These are phyloP conservation scores for Candida vartiovaarae DNA, from an alignment of 805 yeast species.

Conservation along the genomic window DNA sequence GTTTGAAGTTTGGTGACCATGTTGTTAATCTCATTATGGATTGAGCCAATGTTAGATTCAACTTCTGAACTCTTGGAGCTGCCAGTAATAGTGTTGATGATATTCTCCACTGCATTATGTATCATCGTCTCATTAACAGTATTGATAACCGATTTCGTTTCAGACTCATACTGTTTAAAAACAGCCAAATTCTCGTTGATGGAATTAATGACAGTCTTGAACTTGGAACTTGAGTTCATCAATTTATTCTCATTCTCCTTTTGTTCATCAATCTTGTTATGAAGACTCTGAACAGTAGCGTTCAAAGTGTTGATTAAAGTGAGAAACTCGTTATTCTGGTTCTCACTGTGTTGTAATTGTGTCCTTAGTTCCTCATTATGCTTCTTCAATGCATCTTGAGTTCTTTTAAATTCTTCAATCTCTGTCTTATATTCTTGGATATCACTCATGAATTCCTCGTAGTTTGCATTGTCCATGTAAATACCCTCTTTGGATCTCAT, in stretches of 20 bases:
- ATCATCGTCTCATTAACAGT: slow-evolving; percentile 9
- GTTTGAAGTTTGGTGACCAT: slow-evolving; percentile 13
- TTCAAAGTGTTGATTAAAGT: slow-evolving; percentile 23
- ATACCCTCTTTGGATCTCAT: slow-evolving; percentile 61
- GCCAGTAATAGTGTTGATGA: slow-evolving; percentile 1
- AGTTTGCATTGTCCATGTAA: slow-evolving; percentile 53
- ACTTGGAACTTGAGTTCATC: slow-evolving; percentile 26
- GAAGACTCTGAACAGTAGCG: slow-evolving; percentile 21
- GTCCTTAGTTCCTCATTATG: slow-evolving; percentile 28
- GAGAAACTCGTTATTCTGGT: slow-evolving; percentile 17
- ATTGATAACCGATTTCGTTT: slow-evolving; percentile 13
- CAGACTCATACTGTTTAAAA: slow-evolving; percentile 19
- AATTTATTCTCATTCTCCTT: slow-evolving; percentile 26
- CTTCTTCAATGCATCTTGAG: slow-evolving; percentile 31
- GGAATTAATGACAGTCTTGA: slow-evolving; percentile 25
- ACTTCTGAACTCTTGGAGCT: neutral
- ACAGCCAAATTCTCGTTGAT: slow-evolving; percentile 23
- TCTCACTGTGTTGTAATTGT: slow-evolving; percentile 16
- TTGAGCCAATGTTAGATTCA: neutral
- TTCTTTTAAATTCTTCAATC: slow-evolving; percentile 38
- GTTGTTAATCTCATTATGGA: slow-evolving; percentile 11
- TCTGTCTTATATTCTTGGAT: slow-evolving; percentile 44
- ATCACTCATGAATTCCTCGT: slow-evolving; percentile 42
- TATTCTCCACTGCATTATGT: slow-evolving; percentile 1
- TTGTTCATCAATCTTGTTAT: slow-evolving; percentile 25